Base-by-base conservation (phyloP, 768 basidiomycete species). In the Grammothele lineata region DNA sequence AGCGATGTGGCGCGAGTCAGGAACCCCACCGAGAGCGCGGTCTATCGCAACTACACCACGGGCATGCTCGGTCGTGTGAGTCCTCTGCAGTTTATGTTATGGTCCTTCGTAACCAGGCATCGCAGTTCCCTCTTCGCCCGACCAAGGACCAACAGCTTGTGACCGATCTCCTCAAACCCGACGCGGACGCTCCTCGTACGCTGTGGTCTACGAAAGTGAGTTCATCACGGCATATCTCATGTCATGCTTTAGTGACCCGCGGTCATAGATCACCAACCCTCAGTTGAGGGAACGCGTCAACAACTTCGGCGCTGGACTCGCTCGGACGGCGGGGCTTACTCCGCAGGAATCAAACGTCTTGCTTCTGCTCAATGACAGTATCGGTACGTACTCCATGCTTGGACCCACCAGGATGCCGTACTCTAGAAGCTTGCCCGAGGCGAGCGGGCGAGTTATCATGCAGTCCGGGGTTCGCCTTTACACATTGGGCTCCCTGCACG, bases 21-120 rank as follows among this genome's bases (percentile, higher is more conserved):
- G 43, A 83, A 89, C 59, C 75, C 85, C 11, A 74, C 77, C 7
- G 87, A 94, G 68, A 92, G 89, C 57, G 89, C 91, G 0, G 72
- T 93, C 14, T 95, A 94, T 65, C 79, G 94, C 58, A 92, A 89
- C 69, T 96, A 93, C 72, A 80, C 86, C 12, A 91, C 87, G 21
- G 89, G 89, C 12, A 70, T 88, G 48, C 77, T 81, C 80, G 92
- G 80, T 57, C 80, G 85, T 71, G 92, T 83, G 66, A 64, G 79
- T 71, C 10, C 14, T 27, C 26, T 15, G 40, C 34, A 11, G 3
- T 17, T 41, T 39, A 2, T 26, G n/a, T 54, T 37, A 56, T 36
- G 6, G n/a, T n/a, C 6, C 23, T 30, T 34, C 34, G 9, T 50
- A 19, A 57, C 8, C 57, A 19, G 4, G 5, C n/a, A 5, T 19